Evolutionary conservation across 176 grass and related monocot genomes (phyloP).

Genomic region (Bonia amplexicaulis): DNA sequence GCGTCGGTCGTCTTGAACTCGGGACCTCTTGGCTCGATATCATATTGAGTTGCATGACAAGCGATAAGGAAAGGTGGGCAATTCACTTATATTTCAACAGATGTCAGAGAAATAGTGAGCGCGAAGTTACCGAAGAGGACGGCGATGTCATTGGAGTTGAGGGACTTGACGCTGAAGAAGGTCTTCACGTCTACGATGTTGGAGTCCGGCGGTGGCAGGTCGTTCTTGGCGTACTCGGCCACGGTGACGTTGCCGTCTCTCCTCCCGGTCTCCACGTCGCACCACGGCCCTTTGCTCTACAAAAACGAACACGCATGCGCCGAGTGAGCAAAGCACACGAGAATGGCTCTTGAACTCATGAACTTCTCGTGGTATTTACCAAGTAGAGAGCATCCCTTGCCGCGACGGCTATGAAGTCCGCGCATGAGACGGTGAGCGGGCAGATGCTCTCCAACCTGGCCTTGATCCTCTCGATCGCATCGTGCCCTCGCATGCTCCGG

Average conservation of each 20-base stretch:
- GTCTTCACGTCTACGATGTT: constrained; percentile 68
- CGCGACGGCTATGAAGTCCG: constrained; percentile 54
- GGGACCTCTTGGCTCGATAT: too few species aligned
- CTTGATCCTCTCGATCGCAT: constrained; percentile 57
- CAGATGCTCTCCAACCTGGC: constrained; percentile 42
- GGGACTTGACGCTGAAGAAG: constrained; percentile 64
- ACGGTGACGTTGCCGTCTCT: constrained; percentile 47
- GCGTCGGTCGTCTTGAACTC: too few species aligned
- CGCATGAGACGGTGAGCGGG: constrained; percentile 55
- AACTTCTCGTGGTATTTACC: not conserved
- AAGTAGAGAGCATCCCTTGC: constrained; percentile 47
- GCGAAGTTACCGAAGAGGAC: constrained; percentile 43
- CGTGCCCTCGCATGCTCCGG: constrained; percentile 41
- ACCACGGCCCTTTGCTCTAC: constrained; percentile 51
- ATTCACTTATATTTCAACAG: too few species aligned
- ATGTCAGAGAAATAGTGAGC: not conserved
- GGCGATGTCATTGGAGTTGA: constrained; percentile 53
- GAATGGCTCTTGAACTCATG: too few species aligned
- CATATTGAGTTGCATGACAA: too few species aligned
- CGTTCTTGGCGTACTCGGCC: constrained; percentile 45
- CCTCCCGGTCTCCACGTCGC: constrained; percentile 56
- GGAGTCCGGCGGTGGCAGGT: constrained; percentile 60
- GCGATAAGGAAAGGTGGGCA: too few species aligned
- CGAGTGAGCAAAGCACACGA: not conserved
- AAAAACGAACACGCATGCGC: not conserved